phyloP scores from a whole-genome alignment of 2,329 filamentous ascomycete species.

The Ustulina deusta region DNA sequence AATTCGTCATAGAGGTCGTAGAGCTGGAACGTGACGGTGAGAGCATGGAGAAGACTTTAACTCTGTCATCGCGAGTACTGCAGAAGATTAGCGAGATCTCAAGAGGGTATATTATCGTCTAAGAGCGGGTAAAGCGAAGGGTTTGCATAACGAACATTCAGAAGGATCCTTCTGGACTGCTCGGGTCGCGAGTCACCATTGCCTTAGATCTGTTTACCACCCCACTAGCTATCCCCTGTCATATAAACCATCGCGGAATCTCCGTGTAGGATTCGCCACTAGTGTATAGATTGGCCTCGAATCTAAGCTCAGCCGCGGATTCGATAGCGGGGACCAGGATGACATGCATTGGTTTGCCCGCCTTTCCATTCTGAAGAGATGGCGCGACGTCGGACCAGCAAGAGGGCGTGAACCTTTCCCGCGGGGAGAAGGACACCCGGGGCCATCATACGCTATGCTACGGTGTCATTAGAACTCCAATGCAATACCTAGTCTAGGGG shows the following conservation, averaged over 20 bases:
- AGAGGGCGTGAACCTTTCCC: not conserved
- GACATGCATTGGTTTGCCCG: too few relatives aligned
- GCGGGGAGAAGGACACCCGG: not conserved
- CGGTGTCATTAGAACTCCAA: not conserved
- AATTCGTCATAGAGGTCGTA: not conserved
- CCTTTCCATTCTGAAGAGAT: not conserved
- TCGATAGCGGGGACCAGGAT: not conserved
- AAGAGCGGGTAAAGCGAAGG: not conserved
- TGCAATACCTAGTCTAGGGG: too few relatives aligned
- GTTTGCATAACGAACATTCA: not conserved
- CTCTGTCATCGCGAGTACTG: not conserved
- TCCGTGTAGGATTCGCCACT: not conserved
- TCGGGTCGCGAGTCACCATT: not conserved
- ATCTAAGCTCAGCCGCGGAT: conserved; percentile 6
- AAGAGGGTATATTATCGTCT: not conserved
- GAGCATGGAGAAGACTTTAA: not conserved
- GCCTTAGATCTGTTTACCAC: not conserved
- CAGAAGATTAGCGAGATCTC: not conserved
- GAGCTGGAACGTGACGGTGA: not conserved
- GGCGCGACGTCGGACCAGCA: not conserved
- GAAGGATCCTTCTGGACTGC: conserved; percentile 19
- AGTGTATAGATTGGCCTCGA: not conserved
- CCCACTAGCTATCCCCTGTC: not conserved
- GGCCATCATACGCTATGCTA: not conserved
- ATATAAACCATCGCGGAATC: not conserved